Conservation (phyloP, 2,329 filamentous ascomycete species). For the Colletotrichum shisoi region DNA sequence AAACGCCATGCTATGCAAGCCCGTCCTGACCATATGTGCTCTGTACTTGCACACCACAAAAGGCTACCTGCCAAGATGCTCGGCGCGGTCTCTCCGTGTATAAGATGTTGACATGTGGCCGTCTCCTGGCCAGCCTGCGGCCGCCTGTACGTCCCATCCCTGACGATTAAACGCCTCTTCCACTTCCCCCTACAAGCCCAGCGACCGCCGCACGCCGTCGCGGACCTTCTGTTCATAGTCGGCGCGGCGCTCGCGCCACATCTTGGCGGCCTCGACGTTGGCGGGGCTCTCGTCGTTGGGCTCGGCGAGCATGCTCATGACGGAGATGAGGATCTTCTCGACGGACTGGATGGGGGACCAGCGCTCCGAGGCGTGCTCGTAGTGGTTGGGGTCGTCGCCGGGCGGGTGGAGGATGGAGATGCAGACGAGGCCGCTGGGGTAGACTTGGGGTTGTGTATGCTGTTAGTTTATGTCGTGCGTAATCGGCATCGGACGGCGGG, state of each 20-base stretch:
- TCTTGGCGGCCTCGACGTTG: constrained; percentile 93
- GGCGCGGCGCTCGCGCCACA: constrained; percentile 85
- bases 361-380: constrained; percentile 93
- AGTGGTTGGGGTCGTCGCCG: constrained; percentile 97
- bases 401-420: constrained; percentile 98
- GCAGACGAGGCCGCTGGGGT: constrained; percentile 89
- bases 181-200: constrained; percentile 70
- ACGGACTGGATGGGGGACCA: constrained; percentile 98
- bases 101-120: background rate
- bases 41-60: background rate
- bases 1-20: constrained; percentile 43
- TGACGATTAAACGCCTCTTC: background rate
- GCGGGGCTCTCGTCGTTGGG: constrained; percentile 97
- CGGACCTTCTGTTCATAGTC: constrained; percentile 90
- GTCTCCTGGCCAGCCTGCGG: too few relatives aligned
- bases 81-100: background rate
- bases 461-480: too few relatives aligned
- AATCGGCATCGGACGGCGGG: too few relatives aligned
- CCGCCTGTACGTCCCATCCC: too few relatives aligned
- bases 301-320: constrained; percentile 98
- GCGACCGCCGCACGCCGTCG: constrained; percentile 78
- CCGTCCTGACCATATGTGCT: background rate
- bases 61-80: background rate
- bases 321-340: constrained; percentile 94
- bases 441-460: constrained; percentile 70